Conservation (phyloP, 371 early-diverging fungal genomes). For the Mucor velutinosus region DNA sequence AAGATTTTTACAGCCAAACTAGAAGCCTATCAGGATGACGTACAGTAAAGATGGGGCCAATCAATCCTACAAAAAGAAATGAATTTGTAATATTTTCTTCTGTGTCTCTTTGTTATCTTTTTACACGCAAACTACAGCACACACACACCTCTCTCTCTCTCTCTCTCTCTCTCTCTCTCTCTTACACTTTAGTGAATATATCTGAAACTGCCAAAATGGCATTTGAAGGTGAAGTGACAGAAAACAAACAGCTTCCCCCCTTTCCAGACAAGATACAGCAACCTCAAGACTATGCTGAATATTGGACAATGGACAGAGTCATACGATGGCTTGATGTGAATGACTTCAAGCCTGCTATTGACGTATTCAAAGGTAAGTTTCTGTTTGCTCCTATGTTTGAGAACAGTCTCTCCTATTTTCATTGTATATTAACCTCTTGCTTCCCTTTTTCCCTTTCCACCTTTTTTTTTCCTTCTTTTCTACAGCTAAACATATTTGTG, state of each 20-base stretch:
- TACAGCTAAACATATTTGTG: slow-evolving; percentile 25
- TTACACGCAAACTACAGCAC: background rate
- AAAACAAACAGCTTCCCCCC: background rate
- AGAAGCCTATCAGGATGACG: background rate
- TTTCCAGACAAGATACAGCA: slow-evolving; percentile 2
- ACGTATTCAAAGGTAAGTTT: slow-evolving; percentile 25
- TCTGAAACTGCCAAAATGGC: slow-evolving; percentile 17
- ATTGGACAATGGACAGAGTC: slow-evolving; percentile 27
- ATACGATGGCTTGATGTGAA: slow-evolving; percentile 26
- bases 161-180: background rate
- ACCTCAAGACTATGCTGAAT: slow-evolving; percentile 6
- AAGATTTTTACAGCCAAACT: background rate
- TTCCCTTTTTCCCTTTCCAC: background rate
- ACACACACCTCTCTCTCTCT: background rate
- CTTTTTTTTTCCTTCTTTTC: background rate
- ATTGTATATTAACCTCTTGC: background rate
- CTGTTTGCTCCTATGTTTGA: slow-evolving; percentile 1
- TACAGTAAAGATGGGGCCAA: slow-evolving; percentile 1
- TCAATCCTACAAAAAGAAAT: background rate
- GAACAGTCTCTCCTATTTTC: background rate
- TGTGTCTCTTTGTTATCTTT: background rate
- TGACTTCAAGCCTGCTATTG: slow-evolving; percentile 23
- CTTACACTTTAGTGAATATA: background rate
- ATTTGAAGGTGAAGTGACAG: slow-evolving; percentile 3
- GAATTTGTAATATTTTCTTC: background rate